A percentile compares a stretch with the other conserved stretches of the same genome.
Conservation (phyloP, 2,329 filamentous ascomycete species). For the Xylariomycetidae sp. region DNA sequence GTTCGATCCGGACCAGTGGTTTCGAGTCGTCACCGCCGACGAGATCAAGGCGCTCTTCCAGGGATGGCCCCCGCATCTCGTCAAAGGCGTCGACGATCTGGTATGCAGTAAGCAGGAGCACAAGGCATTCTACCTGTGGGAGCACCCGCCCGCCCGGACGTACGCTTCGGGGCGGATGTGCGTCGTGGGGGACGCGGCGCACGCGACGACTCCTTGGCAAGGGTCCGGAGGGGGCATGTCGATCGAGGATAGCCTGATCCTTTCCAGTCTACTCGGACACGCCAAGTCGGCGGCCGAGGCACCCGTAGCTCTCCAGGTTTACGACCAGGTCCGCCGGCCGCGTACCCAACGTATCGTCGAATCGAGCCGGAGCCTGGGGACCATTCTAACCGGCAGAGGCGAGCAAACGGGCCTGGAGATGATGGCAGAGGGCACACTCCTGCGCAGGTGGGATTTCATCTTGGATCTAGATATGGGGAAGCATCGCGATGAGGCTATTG, state of each 20-base stretch:
- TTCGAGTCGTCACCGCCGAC: slow-evolving; percentile 10
- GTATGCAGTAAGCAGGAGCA: slow-evolving; percentile 17
- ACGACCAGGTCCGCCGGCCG: slow-evolving; percentile 15
- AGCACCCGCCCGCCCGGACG: slow-evolving; percentile 13
- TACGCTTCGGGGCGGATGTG: slow-evolving; percentile 16
- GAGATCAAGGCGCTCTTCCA: slow-evolving; percentile 15
- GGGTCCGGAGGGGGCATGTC: slow-evolving; percentile 18
- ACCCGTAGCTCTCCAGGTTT: slow-evolving; percentile 9
- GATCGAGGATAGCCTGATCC: slow-evolving; percentile 17
- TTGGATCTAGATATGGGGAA: slow-evolving; percentile 15
- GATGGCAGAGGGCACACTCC: slow-evolving; percentile 5
- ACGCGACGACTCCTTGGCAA: slow-evolving; percentile 17
- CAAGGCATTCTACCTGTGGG: slow-evolving; percentile 17
- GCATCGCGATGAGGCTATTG: slow-evolving; percentile 13
- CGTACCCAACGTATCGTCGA: slow-evolving; percentile 20
- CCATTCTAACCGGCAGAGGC: slow-evolving; percentile 9
- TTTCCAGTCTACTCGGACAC: slow-evolving; percentile 13
- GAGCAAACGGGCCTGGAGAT: slow-evolving; percentile 6
- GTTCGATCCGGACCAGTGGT: slow-evolving; percentile 13
- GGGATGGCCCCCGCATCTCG: slow-evolving; percentile 16
- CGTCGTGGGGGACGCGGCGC: slow-evolving; percentile 14
- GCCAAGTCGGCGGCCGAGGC: slow-evolving; percentile 10
- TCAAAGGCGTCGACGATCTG: slow-evolving; percentile 16
- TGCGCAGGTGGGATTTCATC: slow-evolving; percentile 18
- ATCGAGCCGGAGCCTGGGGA: slow-evolving; percentile 13